Evolutionary conservation across 106 monocot genomes (phyloP).

Genomic region (Vanilla planifolia): DNA sequence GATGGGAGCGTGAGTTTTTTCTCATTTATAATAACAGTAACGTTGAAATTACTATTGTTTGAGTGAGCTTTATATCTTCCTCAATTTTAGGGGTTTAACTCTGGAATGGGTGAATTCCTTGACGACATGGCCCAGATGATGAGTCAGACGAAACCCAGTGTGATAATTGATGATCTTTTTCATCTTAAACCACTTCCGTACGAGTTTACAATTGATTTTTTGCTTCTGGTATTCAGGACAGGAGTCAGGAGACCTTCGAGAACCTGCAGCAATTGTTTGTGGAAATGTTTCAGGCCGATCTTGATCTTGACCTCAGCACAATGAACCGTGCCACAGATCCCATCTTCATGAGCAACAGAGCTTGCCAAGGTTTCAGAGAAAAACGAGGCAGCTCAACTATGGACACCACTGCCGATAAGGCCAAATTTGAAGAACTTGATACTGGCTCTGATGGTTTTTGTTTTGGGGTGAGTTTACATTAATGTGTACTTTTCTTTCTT

Average conservation of each 20-base stretch:
- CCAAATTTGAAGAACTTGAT: constrained; percentile 6
- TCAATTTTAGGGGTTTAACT: neutral
- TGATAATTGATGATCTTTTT: constrained; percentile 16
- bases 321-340: neutral
- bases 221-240: constrained; percentile 16
- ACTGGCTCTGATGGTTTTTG: constrained; percentile 26
- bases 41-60: neutral
- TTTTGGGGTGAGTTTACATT: constrained; percentile 64
- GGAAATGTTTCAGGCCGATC: constrained; percentile 70
- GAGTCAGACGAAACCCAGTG: constrained; percentile 54
- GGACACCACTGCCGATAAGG: constrained; percentile 20
- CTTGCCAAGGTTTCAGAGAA: neutral
- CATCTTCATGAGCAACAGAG: neutral
- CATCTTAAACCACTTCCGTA: neutral
- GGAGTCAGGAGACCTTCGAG: constrained; percentile 56
- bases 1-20: constrained; percentile 36
- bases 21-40: neutral
- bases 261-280: constrained; percentile 76
- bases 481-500: too few relatives aligned
- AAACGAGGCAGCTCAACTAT: constrained; percentile 34
- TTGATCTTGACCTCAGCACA: constrained; percentile 18
- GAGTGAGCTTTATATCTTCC: too few relatives aligned
- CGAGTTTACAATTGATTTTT: neutral
- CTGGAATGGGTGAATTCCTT: constrained; percentile 70
- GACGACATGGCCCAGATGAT: constrained; percentile 84